Evolutionary conservation across 2,329 filamentous ascomycete species (phyloP).

Genomic region (Zymoseptoria brevis): DNA sequence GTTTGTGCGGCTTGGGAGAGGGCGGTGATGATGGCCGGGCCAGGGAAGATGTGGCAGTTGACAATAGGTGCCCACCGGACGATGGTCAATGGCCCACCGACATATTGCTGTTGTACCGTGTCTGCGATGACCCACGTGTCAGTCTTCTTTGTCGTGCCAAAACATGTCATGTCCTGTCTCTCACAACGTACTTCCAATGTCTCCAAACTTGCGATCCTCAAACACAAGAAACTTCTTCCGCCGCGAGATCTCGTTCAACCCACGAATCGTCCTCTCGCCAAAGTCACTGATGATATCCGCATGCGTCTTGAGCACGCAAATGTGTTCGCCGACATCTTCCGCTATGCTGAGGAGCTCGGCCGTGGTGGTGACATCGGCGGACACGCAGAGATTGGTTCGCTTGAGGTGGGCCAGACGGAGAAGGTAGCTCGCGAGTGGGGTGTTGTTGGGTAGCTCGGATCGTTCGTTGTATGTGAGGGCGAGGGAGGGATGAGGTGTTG

Average conservation of each 20-base stretch:
- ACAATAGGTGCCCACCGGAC: constrained; percentile 46
- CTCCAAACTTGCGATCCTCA: constrained; percentile 49
- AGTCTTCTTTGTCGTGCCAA: not conserved
- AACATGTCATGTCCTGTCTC: not conserved
- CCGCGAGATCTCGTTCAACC: constrained; percentile 40
- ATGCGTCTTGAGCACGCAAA: constrained; percentile 54
- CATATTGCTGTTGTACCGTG: constrained; percentile 49
- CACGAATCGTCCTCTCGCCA: constrained; percentile 46
- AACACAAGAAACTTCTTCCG: constrained; percentile 47
- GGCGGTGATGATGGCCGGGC: constrained; percentile 44
- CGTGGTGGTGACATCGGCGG: constrained; percentile 51
- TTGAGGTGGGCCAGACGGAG: constrained; percentile 44
- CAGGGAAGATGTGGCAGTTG: constrained; percentile 47
- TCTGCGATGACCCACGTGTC: constrained; percentile 26
- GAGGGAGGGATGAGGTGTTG: constrained; percentile 32
- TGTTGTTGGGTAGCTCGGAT: constrained; percentile 35
- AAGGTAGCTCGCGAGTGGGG: constrained; percentile 42
- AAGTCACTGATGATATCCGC: constrained; percentile 56
- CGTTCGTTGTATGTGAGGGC: constrained; percentile 40
- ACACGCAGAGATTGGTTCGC: constrained; percentile 46
- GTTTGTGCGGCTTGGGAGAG: constrained; percentile 42
- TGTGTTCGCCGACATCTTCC: constrained; percentile 52
- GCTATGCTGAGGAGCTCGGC: constrained; percentile 49
- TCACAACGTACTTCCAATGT: constrained; percentile 45
- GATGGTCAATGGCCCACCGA: constrained; percentile 43